Evolutionary conservation across 768 basidiomycete genomes (phyloP), one percentile per base, ranked within the genome.

Genomic region (Ramaria sp.): DNA sequence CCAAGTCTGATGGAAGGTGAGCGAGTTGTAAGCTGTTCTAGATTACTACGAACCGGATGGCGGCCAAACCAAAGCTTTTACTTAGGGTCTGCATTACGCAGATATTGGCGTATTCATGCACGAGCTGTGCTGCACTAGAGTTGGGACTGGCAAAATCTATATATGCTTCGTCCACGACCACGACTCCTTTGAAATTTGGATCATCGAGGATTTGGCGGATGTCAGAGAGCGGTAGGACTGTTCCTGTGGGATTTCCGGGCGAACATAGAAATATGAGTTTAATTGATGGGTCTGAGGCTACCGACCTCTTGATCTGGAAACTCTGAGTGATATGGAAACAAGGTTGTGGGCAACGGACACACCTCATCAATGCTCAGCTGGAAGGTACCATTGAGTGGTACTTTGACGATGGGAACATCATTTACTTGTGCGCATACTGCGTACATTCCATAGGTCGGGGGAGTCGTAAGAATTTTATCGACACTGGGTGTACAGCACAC

Each of bases 371-470:
- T 76, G 37, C 75, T 73, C 11, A 92, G 65, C 63, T 86, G 85
- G 66, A 97, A 98, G 54, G 69, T 80, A 1, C 90, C 91, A 13
- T 75, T 80, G 24, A 98, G 72, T 2, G 83, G 82, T 19, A 88
- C 82, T 64, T 85, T 84, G 46, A 92, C 80, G 4, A 95, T 71
- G 0, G 80, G 86, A 15, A 95, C 75, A 67, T 99, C 96, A 67
- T 99, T 99, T 47, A 97, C 84, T 65, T 96, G 88, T 10, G 95
- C 96, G 59, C 87, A 92, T 1, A 98, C 95, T 12, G 78, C 68
- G 71, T 98, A 97, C 95, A 98, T 99, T 17, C 95, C 96, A 67
- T 98, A 98, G 12, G 96, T 97, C 4, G 96, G 96, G 1, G 95
- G 95, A 1, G 88, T 91, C 37, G 81, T 86, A 66, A 98, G 69